Evolutionary conservation across 202 grass and related monocot genomes (phyloP), one percentile per base, ranked within the genome.

Genomic region (Tripidium arundinaceum): DNA sequence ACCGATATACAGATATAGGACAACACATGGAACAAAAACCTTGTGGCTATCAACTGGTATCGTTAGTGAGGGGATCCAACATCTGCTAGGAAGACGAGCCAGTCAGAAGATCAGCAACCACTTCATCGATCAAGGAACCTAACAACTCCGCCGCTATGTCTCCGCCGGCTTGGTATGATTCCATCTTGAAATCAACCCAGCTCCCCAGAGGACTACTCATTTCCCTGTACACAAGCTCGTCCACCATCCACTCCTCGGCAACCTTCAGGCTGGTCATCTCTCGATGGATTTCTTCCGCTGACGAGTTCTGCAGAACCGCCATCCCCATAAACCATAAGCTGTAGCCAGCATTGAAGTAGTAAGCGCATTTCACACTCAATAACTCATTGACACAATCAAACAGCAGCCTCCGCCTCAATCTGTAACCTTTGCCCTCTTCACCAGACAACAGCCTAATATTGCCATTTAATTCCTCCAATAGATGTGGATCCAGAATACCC

Each of bases 111-210:
- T 98, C 90, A 75, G 79, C 76, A 52, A 93, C 77, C 47, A 86
- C 70, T 88, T 98, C 96, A 76, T 90, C 90, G 31, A 88, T 36
- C 88, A 95, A 86, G 39, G 79, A 84, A 67, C 50, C 78, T 70
- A 98, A 81, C 38, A 95, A 52, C 37, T 87, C 83, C 7, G 5
- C 80, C 34, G 78, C 63, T 34, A 99, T 86, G 28, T 91, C 92
- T 59, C 55, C 78, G 6, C 84, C 96, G 11, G 67, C 70, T 81
- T 95, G 74, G 33, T 91, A 96, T 38, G 86, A 73, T 74, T 96
- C 97, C 13, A 81, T 81, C 85, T 87, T 83, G 67, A 98, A 98
- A 83, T 98, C 77, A 33, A 91, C 83, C 96, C 96, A 95, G 45
- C 73, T 95, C 68, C 96, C 92, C 2, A 90, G 86, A 70, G 83